Percentiles rank a stretch among this genome's conserved stretches.
Evolutionary conservation across 2,329 filamentous ascomycete species (phyloP).

Genomic region (Pyrenochaeta sp.): DNA sequence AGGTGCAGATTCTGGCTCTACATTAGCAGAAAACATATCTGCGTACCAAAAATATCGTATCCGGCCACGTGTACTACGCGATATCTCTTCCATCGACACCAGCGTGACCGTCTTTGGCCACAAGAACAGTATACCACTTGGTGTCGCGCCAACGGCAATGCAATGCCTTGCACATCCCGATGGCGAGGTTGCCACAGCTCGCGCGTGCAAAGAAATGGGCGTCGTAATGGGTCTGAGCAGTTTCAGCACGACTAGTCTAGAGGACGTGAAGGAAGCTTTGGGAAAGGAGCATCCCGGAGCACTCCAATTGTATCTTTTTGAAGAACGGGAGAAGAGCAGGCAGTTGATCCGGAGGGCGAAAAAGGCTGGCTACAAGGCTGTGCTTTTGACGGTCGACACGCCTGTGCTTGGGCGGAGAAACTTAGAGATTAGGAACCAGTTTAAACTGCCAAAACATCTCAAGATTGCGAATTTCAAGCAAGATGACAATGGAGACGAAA

Average conservation of each 20-base stretch:
- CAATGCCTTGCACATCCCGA: conserved; percentile 55
- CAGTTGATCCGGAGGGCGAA: conserved; percentile 35
- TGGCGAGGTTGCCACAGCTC: conserved; percentile 54
- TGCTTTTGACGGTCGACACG: conserved; percentile 37
- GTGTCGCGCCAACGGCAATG: conserved; percentile 54
- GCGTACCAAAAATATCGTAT: conserved; percentile 45
- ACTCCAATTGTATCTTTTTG: conserved; percentile 55
- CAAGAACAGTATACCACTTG: conserved; percentile 49
- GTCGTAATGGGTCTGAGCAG: conserved; percentile 51
- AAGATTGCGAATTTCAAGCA: conserved; percentile 30
- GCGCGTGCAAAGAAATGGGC: conserved; percentile 49
- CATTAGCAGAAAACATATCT: conserved; percentile 36
- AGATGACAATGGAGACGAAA: conserved; percentile 6
- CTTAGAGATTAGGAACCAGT: conserved; percentile 38
- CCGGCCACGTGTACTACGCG: conserved; percentile 49
- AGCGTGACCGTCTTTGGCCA: conserved; percentile 30
- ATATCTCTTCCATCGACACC: conserved; percentile 51
- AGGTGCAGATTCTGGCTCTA: conserved; percentile 34
- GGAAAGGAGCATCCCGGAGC: conserved; percentile 39
- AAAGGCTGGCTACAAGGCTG: conserved; percentile 35
- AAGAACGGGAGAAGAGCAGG: conserved; percentile 28
- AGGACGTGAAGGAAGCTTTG: conserved; percentile 58
- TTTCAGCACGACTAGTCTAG: conserved; percentile 52
- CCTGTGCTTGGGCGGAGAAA: conserved; percentile 32
- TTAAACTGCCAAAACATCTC: conserved; percentile 32